Evolutionary conservation across 2,329 filamentous ascomycete genomes (phyloP), one percentile per base, ranked within the genome.

Genomic region (Aureobasidium sp.): DNA sequence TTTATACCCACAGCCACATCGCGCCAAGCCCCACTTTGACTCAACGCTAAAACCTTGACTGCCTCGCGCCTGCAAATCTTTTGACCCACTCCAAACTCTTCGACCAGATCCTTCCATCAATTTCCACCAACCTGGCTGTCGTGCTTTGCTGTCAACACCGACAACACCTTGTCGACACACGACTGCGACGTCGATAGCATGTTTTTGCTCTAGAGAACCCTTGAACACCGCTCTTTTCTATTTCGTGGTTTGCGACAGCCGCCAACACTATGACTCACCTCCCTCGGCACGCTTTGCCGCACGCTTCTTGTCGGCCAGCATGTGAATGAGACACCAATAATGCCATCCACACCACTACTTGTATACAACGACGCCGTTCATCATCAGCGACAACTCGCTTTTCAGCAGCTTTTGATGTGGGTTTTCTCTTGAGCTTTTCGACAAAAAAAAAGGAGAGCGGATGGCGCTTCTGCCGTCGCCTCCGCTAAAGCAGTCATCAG

Each of bases 61-160:
- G 59, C 41, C 59, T 52, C 45, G 48, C 58, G 41, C 39, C 48
- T 53, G 49, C 59, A 55, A 52, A 62, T 55, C 59, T 55, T 48
- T 58, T 47, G 59, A 27, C 37, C 39, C 58, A 39, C 58, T 22
- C 29, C 41, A 25, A 22, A 6, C 2, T 25, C 52, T 20, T 47
- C 49, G 37, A 36, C 49, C 59, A 55, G 27, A 44, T 62, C 39
- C 37, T 62, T 62, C 59, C 25, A 55, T 41, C 37, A 1, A 47
- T 55, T 62, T 62, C 48, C 59, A 31, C 44, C 59, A 45, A 55
- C 48, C 59, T 62, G 59, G 48, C 59, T 62, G 20, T 31, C 15
- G 27, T 37, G 12, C 31, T 45, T 58, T 39, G 11, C 29, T 41
- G 9, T 15, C 53, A 34, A 9, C 41, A 45, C 11, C 17, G 31